phyloP scores from a whole-genome alignment of 805 yeast species.

The Diddensiella santjacobensis region DNA sequence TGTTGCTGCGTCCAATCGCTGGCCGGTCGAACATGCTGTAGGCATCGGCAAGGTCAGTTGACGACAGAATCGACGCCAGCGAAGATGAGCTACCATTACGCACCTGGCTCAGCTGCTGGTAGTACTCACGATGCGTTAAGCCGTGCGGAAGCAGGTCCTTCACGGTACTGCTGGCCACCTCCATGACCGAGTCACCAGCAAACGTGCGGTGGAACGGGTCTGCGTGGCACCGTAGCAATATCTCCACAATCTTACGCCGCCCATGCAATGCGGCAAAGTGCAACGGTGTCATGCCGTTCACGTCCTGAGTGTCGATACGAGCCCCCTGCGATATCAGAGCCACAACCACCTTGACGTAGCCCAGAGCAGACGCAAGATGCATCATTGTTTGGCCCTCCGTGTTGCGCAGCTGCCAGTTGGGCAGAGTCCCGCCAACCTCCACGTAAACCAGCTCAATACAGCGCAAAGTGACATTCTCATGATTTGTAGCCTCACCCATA shows the following conservation, averaged over 20 bases:
- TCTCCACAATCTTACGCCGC: constrained; percentile 57
- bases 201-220: constrained; percentile 49
- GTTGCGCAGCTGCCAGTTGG: constrained; percentile 50
- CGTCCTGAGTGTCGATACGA: constrained; percentile 59
- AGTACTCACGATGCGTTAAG: constrained; percentile 24
- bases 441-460: constrained; percentile 30
- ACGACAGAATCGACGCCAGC: constrained; percentile 27
- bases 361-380: constrained; percentile 80
- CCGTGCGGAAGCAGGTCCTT: constrained; percentile 24
- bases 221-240: constrained; percentile 63
- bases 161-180: constrained; percentile 27
- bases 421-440: constrained; percentile 54
- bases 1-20: neutral
- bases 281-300: constrained; percentile 81
- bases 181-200: constrained; percentile 41
- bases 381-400: constrained; percentile 81
- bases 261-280: constrained; percentile 85
- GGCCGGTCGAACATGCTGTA: constrained; percentile 21
- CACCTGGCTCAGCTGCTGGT: constrained; percentile 8
- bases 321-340: constrained; percentile 66
- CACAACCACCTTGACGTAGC: constrained; percentile 58
- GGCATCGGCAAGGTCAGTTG: constrained; percentile 35
- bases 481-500: constrained; percentile 48
- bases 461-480: constrained; percentile 39
- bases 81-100: constrained; percentile 14